phyloP scores from a whole-genome alignment of 495 filamentous ascomycete species.

The Poronia punctata region DNA sequence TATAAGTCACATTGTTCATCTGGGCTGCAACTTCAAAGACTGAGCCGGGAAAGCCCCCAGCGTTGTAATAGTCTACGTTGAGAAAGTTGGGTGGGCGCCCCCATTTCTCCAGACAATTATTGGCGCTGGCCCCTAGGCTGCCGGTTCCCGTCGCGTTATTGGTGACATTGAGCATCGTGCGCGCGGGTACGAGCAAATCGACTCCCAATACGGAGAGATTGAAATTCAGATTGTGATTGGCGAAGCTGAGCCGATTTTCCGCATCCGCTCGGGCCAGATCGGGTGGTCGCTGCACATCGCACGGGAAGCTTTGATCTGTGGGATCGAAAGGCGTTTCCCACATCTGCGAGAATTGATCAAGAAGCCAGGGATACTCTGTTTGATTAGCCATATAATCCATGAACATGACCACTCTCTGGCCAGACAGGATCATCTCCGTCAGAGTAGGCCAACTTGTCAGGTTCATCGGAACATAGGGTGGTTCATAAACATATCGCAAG shows the following conservation, averaged over 20 bases:
- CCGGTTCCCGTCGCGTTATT: conserved; percentile 61
- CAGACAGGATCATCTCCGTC: conserved; percentile 63
- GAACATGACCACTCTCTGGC: conserved; percentile 46
- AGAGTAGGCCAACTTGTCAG: conserved; percentile 81
- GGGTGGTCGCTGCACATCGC: conserved; percentile 62
- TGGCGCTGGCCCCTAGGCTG: conserved; percentile 63
- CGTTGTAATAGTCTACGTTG: conserved; percentile 84
- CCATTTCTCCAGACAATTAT: conserved; percentile 63
- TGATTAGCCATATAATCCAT: conserved; percentile 82
- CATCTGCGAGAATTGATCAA: conserved; percentile 67
- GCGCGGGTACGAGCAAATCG: conserved; percentile 69
- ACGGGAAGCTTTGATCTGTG: conserved; percentile 56
- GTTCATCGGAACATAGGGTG: conserved; percentile 58
- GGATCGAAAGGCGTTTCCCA: conserved; percentile 76
- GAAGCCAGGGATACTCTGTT: conserved; percentile 63
- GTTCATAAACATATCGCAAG: conserved; percentile 61
- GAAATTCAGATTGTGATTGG: conserved; percentile 87
- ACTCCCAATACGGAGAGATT: conserved; percentile 56
- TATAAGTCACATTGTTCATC: conserved; percentile 80
- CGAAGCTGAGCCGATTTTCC: conserved; percentile 67
- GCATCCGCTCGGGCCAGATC: conserved; percentile 46
- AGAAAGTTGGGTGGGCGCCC: conserved; percentile 74
- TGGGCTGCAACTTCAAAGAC: conserved; percentile 86
- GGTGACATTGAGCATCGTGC: conserved; percentile 55
- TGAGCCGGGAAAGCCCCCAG: conserved; percentile 59